Conservation (phyloP, 805 yeast species). For the Ogataea nitratoaversa region DNA sequence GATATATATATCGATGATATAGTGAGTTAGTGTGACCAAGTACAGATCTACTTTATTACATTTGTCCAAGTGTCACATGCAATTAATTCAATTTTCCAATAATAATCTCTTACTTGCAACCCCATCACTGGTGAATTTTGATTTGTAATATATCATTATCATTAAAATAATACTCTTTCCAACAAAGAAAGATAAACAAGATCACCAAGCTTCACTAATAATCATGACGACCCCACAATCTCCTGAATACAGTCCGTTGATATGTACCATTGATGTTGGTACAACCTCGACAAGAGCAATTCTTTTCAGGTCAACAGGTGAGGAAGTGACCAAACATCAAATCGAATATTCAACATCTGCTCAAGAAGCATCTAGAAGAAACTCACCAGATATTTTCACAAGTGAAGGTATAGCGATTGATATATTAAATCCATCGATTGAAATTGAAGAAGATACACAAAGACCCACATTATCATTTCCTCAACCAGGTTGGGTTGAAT, state of each 20-base stretch:
- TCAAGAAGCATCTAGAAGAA: constrained; percentile 35
- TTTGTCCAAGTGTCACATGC: too few relatives aligned
- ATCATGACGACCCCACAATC: constrained; percentile 2
- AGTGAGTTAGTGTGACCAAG: too few relatives aligned
- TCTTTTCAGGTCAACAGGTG: constrained; percentile 66
- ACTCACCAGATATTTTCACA: constrained; percentile 54
- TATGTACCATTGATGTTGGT: constrained; percentile 84
- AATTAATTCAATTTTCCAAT: too few relatives aligned
- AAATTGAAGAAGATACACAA: constrained; percentile 55
- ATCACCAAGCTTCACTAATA: too few relatives aligned
- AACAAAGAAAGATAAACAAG: too few relatives aligned
- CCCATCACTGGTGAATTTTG: too few relatives aligned
- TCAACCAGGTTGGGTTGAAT: constrained; percentile 90
- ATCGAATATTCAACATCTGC: constrained; percentile 83
- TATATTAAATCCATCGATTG: constrained; percentile 44
- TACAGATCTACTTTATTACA: too few relatives aligned
- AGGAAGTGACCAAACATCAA: constrained; percentile 83
- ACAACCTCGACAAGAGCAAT: constrained; percentile 91
- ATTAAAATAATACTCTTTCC: too few relatives aligned
- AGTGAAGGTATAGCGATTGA: constrained; percentile 72
- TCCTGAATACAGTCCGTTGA: constrained; percentile 29
- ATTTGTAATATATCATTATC: too few relatives aligned
- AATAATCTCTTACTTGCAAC: too few relatives aligned
- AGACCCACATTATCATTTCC: constrained; percentile 73
- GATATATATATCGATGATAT: too few relatives aligned